Evolutionary conservation across 2,329 filamentous ascomycete genomes (phyloP), one percentile per base, ranked within the genome.

Genomic region (Triangularia setosa): DNA sequence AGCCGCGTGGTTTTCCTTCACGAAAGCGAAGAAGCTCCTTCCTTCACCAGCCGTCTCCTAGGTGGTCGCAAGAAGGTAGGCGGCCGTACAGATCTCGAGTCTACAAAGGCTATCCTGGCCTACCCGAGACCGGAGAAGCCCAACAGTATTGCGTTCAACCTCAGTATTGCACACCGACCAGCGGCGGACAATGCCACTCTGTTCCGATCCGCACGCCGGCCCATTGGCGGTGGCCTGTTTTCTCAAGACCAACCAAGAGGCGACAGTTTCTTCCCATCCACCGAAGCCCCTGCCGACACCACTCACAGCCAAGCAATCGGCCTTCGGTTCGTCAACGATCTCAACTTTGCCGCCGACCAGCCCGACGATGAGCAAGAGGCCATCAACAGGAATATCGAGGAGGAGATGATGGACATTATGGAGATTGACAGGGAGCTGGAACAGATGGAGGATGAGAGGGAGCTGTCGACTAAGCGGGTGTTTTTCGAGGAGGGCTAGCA

Each of bases 341-440:
- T 87, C 30, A 79, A 77, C 58, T 80, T 78, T 1, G 85, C 85
- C 1, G 85, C 85, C 2, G 84, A 87, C 63, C 74, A 77, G 6
- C 77, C 77, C 23, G 79, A 81, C 33, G 79, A 82, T 53, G 81
- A 84, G 59, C 77, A 81, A 28, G 76, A 78, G n/a, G 79, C 77
- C 16, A 73, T 75, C 23, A 76, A 78, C 25, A 77, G 85, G 30
- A 80, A 87, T 63, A 79, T 87, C 12, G 85, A 87, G 71, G 79
- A 80, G 28, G 85, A 87, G 74, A 83, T 87, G 79, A 78, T 89
- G 69, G 86, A 88, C 72, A 86, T 89, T 54, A 84, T 87, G 80
- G 85, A 86, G 69, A 87, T 89, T 70, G 87, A 89, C 69, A 81
- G 84, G 64, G 83, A 82, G 58, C 74, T 89, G 60, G 81, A 85